Conservation (phyloP, 2,329 filamentous ascomycete species). For the Fusarium clavum region DNA sequence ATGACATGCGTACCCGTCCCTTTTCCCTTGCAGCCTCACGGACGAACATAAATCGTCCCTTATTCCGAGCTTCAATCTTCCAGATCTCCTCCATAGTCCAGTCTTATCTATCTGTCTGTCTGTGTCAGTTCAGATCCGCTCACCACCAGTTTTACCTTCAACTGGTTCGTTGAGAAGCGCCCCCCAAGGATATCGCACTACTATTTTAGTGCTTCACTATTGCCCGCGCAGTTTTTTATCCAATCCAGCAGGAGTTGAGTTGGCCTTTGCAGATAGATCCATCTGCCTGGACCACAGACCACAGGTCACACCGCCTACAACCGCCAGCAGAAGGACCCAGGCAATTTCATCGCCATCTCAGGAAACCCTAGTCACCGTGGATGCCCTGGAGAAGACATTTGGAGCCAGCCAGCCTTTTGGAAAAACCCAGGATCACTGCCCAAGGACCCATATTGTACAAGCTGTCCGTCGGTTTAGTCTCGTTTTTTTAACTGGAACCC, state of each 20-base stretch:
- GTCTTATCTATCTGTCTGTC: constrained; percentile 4
- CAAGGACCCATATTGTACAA: constrained; percentile 49
- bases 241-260: constrained; percentile 40
- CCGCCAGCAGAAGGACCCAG: constrained; percentile 44
- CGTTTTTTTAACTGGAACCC: constrained; percentile 43
- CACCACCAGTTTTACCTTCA: constrained; percentile 35
- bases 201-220: constrained; percentile 45
- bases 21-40: constrained; percentile 46
- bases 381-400: constrained; percentile 45
- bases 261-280: constrained; percentile 44
- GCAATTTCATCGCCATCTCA: constrained; percentile 44
- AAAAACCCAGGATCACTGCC: constrained; percentile 48
- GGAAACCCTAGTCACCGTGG: constrained; percentile 48
- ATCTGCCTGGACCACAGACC: constrained; percentile 44
- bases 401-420: constrained; percentile 44
- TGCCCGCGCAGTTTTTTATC: constrained; percentile 39
- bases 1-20: constrained; percentile 44
- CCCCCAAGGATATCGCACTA: constrained; percentile 42
- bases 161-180: constrained; percentile 46
- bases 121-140: constrained; percentile 42
- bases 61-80: constrained; percentile 42
- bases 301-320: constrained; percentile 48
- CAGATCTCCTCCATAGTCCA: constrained; percentile 15
- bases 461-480: constrained; percentile 46
- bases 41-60: constrained; percentile 48